Percentiles rank a stretch among this genome's conserved stretches.
Conservation (phyloP, 1,139 yeast genomes). For the Blastobotrys elegans region DNA sequence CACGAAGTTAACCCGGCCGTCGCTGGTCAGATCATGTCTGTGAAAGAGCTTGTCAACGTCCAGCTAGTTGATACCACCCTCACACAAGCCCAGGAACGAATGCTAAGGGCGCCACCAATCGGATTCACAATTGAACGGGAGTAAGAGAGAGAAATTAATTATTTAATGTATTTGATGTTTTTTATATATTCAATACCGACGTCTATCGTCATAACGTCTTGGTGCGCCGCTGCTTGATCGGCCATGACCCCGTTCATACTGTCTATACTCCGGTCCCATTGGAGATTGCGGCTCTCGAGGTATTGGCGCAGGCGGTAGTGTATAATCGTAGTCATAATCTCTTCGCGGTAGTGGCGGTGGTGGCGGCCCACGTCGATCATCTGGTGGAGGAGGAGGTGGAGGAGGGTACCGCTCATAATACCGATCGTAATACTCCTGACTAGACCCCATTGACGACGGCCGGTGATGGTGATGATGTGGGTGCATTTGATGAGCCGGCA, state of each 20-base stretch:
- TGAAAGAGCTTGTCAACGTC: constrained; percentile 85
- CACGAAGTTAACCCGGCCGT: constrained; percentile 69
- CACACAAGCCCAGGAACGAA: constrained; percentile 30
- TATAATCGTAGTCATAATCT: constrained; percentile 8
- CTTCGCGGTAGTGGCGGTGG: constrained; percentile 1
- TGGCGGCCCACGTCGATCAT: not conserved
- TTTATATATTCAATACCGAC: constrained; percentile 6
- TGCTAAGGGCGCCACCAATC: constrained; percentile 28
- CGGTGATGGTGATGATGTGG: not conserved
- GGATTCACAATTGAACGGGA: constrained; percentile 26
- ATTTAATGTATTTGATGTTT: not conserved
- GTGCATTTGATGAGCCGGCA: not conserved
- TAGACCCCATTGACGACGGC: too few species aligned
- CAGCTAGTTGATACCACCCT: constrained; percentile 55
- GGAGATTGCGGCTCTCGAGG: constrained; percentile 7
- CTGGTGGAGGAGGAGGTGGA: not conserved
- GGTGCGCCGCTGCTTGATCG: not conserved
- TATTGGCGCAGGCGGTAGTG: constrained; percentile 5
- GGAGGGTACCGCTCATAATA: not conserved
- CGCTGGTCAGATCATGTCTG: constrained; percentile 79
- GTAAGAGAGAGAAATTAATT: not conserved
- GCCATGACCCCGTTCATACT: not conserved
- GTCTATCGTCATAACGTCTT: constrained; percentile 8
- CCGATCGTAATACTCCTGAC: constrained; percentile 2
- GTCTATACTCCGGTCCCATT: not conserved